A percentile compares a stretch with the other conserved stretches of the same genome.
Conservation (phyloP, 2,329 filamentous ascomycete genomes). For the Bipolaris bicolor region DNA sequence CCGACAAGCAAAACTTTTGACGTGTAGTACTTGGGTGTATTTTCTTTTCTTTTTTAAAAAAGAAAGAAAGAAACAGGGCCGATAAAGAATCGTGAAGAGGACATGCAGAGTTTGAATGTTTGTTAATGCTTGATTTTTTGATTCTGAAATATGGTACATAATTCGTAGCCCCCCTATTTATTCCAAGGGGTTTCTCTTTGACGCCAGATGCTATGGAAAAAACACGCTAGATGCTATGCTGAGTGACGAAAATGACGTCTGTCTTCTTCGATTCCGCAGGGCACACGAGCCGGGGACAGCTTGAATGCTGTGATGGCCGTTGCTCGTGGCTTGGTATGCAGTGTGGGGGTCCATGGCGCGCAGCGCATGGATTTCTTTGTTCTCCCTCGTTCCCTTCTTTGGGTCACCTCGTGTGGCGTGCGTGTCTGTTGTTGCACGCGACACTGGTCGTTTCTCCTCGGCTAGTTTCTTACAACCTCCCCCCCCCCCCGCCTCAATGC, state of each 20-base stretch:
- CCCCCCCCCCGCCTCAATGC: background rate
- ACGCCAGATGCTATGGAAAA: background rate
- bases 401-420: slow-evolving; percentile 3
- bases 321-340: slow-evolving; percentile 15
- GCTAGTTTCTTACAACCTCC: background rate
- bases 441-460: slow-evolving; percentile 14
- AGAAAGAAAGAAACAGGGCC: no score
- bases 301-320: background rate
- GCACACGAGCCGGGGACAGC: slow-evolving; percentile 9
- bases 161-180: slow-evolving; percentile 7
- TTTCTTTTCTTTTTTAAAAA: no score
- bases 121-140: slow-evolving; percentile 1
- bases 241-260: slow-evolving; percentile 3
- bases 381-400: background rate
- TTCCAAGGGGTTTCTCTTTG: background rate
- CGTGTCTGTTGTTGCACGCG: slow-evolving; percentile 5
- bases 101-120: background rate
- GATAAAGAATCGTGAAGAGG: no score
- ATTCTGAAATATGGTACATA: slow-evolving; percentile 1
- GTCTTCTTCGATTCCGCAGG: slow-evolving; percentile 18
- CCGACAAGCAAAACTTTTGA: no score
- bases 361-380: slow-evolving; percentile 14
- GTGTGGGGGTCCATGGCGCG: slow-evolving; percentile 20
- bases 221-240: slow-evolving; percentile 4
- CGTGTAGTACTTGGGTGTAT: background rate